These are phyloP conservation scores for Pelargonium australe DNA, from an alignment of 441 rosid species.

Conservation along the genomic window DNA sequence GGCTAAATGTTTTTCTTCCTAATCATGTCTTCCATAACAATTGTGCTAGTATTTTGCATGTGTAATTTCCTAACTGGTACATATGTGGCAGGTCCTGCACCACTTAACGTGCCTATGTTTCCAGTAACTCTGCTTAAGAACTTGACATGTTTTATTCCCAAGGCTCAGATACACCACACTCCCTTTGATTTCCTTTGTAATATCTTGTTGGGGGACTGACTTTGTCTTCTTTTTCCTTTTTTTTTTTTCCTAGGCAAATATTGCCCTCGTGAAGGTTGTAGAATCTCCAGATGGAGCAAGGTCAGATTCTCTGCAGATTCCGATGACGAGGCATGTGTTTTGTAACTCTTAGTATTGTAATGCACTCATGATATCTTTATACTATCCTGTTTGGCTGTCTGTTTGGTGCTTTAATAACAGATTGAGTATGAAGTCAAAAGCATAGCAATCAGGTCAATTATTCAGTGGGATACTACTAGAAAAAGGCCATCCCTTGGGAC, in stretches of 20 bases:
- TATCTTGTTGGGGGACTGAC: conserved; percentile 18
- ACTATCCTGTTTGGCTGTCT: conserved; percentile 18
- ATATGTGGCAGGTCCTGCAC: conserved; percentile 67
- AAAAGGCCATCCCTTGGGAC: conserved; percentile 24
- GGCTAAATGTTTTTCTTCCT: conserved; percentile 15
- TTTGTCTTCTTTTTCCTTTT: conserved; percentile 11
- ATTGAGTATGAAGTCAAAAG: conserved; percentile 40
- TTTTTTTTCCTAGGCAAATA: conserved; percentile 31
- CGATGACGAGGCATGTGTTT: conserved; percentile 54
- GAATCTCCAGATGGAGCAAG: conserved; percentile 48
- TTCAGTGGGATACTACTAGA: conserved; percentile 1
- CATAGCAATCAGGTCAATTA: conserved; percentile 20
- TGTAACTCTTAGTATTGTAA: conserved; percentile 25
- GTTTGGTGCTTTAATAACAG: not conserved
- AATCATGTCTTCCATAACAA: conserved; percentile 5
- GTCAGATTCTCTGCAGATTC: conserved; percentile 66
- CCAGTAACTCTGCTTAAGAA: conserved; percentile 48
- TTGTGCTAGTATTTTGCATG: conserved; percentile 24
- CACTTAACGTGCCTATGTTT: conserved; percentile 44
- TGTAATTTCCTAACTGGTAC: conserved; percentile 43
- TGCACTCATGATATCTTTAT: conserved; percentile 41
- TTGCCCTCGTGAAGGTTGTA: conserved; percentile 35
- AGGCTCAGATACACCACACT: conserved; percentile 28
- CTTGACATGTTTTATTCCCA: conserved; percentile 28
- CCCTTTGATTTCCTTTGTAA: conserved; percentile 15